phyloP scores from a whole-genome alignment of 345 rosid species.

The Syzygium aromaticum region DNA sequence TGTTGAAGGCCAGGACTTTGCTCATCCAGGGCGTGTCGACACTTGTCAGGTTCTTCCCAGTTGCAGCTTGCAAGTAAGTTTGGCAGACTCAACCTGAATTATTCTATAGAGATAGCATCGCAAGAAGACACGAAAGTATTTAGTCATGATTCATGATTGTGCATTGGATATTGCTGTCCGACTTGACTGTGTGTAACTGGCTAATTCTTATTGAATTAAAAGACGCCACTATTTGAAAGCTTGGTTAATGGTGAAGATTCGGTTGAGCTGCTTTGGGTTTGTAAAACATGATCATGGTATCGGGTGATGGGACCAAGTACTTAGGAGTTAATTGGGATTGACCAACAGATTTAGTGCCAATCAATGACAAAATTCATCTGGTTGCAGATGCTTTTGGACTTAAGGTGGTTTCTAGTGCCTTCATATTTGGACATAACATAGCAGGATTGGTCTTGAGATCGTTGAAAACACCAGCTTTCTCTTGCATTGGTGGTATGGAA shows the following conservation, averaged over 20 bases:
- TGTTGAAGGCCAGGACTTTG: conserved; percentile 40
- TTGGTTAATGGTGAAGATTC: not conserved
- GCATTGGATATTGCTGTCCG: not conserved
- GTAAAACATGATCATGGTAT: not conserved
- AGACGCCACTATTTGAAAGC: not conserved
- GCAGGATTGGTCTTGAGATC: not conserved
- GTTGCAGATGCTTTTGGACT: not conserved
- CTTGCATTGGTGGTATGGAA: not conserved
- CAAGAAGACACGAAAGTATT: not conserved
- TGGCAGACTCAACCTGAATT: not conserved
- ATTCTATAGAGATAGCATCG: not conserved
- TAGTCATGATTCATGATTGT: not conserved
- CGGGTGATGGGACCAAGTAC: not conserved
- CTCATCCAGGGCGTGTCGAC: conserved; percentile 49
- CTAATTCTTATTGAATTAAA: not conserved
- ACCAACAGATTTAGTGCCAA: not conserved
- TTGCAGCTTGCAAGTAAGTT: conserved; percentile 71
- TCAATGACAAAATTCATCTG: not conserved
- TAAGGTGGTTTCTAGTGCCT: not conserved
- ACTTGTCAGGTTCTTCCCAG: conserved; percentile 48
- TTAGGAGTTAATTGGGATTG: not conserved
- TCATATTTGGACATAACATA: not conserved
- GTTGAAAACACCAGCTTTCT: not conserved
- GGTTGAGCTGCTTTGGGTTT: not conserved
- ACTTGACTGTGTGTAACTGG: not conserved